Percentiles rank a stretch among this genome's conserved stretches.
Evolutionary conservation across 2,329 filamentous ascomycete genomes (phyloP).

Genomic region (Claviceps sp.): DNA sequence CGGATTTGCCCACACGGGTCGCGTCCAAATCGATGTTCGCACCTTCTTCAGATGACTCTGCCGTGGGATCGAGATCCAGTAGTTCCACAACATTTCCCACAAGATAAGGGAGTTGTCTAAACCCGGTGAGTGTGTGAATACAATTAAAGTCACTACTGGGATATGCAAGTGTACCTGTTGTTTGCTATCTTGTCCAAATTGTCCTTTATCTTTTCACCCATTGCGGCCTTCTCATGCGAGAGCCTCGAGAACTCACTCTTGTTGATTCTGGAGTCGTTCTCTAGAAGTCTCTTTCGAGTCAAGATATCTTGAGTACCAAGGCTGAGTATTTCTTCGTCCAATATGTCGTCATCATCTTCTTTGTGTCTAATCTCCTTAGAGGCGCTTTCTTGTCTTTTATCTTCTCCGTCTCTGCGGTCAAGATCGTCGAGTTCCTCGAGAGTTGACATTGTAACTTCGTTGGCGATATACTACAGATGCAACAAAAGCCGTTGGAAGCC

Average conservation of each 20-base stretch:
- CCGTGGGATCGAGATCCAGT: slow-evolving; percentile 88
- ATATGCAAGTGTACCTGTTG: slow-evolving; percentile 56
- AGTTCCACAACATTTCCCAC: slow-evolving; percentile 98
- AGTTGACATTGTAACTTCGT: slow-evolving; percentile 55
- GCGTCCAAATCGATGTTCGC: slow-evolving; percentile 98
- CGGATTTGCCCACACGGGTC: slow-evolving; percentile 91
- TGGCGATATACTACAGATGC: not conserved
- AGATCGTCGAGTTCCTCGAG: slow-evolving; percentile 86
- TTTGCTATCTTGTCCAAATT: slow-evolving; percentile 98
- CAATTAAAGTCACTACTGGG: not conserved
- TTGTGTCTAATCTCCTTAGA: slow-evolving; percentile 24
- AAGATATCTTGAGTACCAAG: slow-evolving; percentile 91
- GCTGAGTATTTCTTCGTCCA: slow-evolving; percentile 87
- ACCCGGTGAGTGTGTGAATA: slow-evolving; percentile 4
- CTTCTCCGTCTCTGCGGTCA: slow-evolving; percentile 66
- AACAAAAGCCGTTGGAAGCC: not conserved
- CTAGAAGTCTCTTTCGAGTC: slow-evolving; percentile 78
- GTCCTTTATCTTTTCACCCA: slow-evolving; percentile 99
- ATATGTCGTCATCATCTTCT: slow-evolving; percentile 58
- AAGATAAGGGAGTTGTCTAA: slow-evolving; percentile 89
- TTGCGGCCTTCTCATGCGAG: slow-evolving; percentile 86
- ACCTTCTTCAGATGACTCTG: slow-evolving; percentile 91
- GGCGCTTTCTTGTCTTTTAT: slow-evolving; percentile 35
- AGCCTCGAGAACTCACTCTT: slow-evolving; percentile 91
- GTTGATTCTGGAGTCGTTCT: slow-evolving; percentile 98